phyloP scores from a whole-genome alignment of 257 asterid species.

The Jacaranda copaia region DNA sequence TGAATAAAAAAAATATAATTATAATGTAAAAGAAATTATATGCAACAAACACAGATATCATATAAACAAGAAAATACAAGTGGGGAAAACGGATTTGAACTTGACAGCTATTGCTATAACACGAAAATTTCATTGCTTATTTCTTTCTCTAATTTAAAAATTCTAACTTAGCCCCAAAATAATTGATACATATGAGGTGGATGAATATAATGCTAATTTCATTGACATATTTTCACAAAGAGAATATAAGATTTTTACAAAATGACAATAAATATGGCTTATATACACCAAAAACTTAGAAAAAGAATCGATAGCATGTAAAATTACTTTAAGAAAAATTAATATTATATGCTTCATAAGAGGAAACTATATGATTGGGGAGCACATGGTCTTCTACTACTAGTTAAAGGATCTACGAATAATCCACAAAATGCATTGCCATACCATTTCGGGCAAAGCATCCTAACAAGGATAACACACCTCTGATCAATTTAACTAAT shows the following conservation, averaged over 20 bases:
- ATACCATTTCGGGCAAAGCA: slow-evolving; percentile 42
- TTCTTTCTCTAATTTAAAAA: too few species aligned
- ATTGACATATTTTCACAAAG: neutral
- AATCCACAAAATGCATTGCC: slow-evolving; percentile 38
- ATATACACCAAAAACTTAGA: too few species aligned
- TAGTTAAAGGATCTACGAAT: slow-evolving; percentile 38
- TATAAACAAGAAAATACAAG: too few species aligned
- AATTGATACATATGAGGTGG: too few species aligned
- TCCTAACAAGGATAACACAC: slow-evolving; percentile 30
- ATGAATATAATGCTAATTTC: too few species aligned
- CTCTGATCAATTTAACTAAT: slow-evolving; percentile 35
- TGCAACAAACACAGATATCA: too few species aligned
- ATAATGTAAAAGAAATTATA: too few species aligned
- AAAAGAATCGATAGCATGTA: neutral
- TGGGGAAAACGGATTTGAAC: too few species aligned
- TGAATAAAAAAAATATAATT: too few species aligned
- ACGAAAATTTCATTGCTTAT: too few species aligned
- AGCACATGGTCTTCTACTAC: slow-evolving; percentile 35
- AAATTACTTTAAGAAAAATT: slow-evolving; percentile 30
- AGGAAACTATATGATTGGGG: slow-evolving; percentile 40
- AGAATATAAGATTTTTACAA: neutral
- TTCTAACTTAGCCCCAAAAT: too few species aligned
- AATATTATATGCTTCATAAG: slow-evolving; percentile 23
- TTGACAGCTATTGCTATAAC: too few species aligned
- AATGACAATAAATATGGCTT: neutral